phyloP scores from a whole-genome alignment of 2,329 filamentous ascomycete species.

The Didymella pinodella region DNA sequence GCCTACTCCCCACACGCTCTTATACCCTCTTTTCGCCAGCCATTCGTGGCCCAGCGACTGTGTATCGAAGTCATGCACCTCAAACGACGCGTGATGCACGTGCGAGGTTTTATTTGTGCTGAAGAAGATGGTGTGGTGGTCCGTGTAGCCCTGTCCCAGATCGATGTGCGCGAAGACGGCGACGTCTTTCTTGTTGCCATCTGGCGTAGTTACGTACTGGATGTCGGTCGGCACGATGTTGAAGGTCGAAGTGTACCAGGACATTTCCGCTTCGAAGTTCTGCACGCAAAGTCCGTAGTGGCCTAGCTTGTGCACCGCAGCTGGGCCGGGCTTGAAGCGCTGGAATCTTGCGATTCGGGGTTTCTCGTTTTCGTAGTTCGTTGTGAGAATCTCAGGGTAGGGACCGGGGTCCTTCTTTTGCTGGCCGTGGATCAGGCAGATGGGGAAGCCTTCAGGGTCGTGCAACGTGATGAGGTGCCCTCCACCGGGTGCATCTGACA shows the following conservation, averaged over 20 bases:
- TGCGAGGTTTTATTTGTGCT: constrained; percentile 53
- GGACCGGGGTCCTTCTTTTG: constrained; percentile 52
- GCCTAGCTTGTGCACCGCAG: constrained; percentile 60
- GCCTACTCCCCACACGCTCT: constrained; percentile 74
- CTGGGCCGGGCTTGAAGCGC: constrained; percentile 61
- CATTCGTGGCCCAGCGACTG: constrained; percentile 75
- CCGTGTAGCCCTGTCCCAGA: constrained; percentile 57
- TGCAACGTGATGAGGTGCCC: constrained; percentile 58
- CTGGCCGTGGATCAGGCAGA: constrained; percentile 67
- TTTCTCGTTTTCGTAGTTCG: constrained; percentile 54
- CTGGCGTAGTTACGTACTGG: constrained; percentile 43
- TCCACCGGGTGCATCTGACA: constrained; percentile 61
- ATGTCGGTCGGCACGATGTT: constrained; percentile 59
- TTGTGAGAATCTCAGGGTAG: constrained; percentile 59
- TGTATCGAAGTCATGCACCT: constrained; percentile 74
- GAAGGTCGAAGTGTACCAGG: constrained; percentile 58
- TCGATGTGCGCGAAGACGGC: constrained; percentile 65
- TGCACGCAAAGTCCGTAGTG: constrained; percentile 57
- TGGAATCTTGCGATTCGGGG: constrained; percentile 60
- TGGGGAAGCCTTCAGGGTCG: constrained; percentile 63
- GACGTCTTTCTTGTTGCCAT: constrained; percentile 46
- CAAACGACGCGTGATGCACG: constrained; percentile 73
- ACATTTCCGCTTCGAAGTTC: constrained; percentile 48
- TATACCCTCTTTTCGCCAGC: constrained; percentile 68
- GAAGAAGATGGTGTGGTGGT: constrained; percentile 67